Evolutionary conservation across 2,329 filamentous ascomycete genomes (phyloP).

Genomic region (Monilinia fructigena): DNA sequence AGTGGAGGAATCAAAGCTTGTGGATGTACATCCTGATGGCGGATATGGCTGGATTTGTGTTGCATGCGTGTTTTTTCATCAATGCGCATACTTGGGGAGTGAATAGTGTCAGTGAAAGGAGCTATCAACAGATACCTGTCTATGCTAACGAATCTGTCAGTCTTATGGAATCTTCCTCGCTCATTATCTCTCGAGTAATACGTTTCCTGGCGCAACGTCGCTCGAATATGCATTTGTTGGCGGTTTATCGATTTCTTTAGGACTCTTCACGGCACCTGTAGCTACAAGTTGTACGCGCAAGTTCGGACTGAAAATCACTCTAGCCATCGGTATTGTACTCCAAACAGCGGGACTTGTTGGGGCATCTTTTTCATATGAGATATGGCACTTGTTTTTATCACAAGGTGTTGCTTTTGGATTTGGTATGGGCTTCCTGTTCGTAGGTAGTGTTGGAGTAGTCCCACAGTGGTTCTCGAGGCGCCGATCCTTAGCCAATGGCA

Average conservation of each 20-base stretch:
- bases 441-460: constrained; percentile 60
- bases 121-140: neutral
- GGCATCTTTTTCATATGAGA: constrained; percentile 64
- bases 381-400: constrained; percentile 74
- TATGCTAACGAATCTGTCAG: constrained; percentile 36
- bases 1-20: constrained; percentile 14
- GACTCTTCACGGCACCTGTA: constrained; percentile 66
- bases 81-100: constrained; percentile 50
- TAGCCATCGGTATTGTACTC: constrained; percentile 63
- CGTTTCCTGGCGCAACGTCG: constrained; percentile 61
- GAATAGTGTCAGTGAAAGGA: constrained; percentile 37
- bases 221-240: constrained; percentile 78
- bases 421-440: constrained; percentile 74
- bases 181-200: constrained; percentile 65
- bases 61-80: constrained; percentile 44
- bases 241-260: constrained; percentile 63
- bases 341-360: constrained; percentile 65
- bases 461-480: constrained; percentile 61
- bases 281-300: constrained; percentile 47
- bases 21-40: constrained; percentile 51
- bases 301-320: constrained; percentile 62
- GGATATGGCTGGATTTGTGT: constrained; percentile 59
- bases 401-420: constrained; percentile 77
- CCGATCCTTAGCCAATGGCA: constrained; percentile 59
- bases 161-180: constrained; percentile 75